Conservation (phyloP, 352 stramenopile genomes). For the Pythium folliculosum region DNA sequence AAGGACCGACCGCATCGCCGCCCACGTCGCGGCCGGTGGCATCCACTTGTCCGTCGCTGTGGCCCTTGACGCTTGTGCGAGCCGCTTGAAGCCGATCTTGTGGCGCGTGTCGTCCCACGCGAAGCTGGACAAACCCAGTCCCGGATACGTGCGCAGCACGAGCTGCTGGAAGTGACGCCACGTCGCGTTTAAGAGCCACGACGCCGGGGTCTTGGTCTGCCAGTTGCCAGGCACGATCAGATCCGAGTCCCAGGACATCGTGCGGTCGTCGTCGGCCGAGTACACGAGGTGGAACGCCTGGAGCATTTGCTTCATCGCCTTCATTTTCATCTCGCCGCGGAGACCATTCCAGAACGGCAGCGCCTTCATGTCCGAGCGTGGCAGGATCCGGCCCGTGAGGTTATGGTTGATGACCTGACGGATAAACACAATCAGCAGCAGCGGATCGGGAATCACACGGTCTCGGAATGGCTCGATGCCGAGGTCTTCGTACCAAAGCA, state of each 20-base stretch:
- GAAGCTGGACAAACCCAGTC: not conserved
- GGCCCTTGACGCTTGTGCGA: no score
- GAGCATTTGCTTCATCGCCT: constrained; percentile 7
- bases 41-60: not conserved
- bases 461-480: not conserved
- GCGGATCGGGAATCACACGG: constrained; percentile 2
- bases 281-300: not conserved
- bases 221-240: constrained; percentile 5
- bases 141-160: constrained; percentile 1
- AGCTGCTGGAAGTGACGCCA: not conserved
- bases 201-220: not conserved
- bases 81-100: not conserved
- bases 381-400: not conserved
- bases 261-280: not conserved
- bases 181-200: not conserved
- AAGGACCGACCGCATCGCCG: no score
- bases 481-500: constrained; percentile 20
- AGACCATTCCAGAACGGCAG: not conserved
- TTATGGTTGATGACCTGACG: constrained; percentile 8
- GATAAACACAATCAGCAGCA: constrained; percentile 8
- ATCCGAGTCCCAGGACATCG: constrained; percentile 1
- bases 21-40: not conserved
- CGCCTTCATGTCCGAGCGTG: not conserved
- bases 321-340: constrained; percentile 1
- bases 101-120: not conserved